Percentiles rank a stretch among this genome's conserved stretches.
These are phyloP conservation scores for Boehmeria nivea DNA, from an alignment of 306 rosid genomes.

Conservation along the genomic window DNA sequence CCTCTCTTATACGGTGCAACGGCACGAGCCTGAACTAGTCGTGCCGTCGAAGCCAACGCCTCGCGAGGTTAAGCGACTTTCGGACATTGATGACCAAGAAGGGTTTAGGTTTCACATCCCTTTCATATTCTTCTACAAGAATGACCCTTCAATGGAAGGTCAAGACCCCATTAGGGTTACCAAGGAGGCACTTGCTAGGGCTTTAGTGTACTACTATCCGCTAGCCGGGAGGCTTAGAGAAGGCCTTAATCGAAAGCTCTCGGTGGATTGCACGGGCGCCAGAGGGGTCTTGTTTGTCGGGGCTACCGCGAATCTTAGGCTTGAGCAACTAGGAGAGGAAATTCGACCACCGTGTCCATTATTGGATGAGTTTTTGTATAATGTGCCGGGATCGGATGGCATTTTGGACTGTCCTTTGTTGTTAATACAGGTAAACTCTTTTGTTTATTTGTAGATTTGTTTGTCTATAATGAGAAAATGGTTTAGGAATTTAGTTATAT, in stretches of 20 bases:
- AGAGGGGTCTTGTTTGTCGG: conserved; percentile 28
- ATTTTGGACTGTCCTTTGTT: conserved; percentile 16
- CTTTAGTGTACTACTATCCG: conserved; percentile 32
- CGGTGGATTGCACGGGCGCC: conserved; percentile 27
- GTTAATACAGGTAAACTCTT: conserved; percentile 12
- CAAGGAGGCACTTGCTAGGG: conserved; percentile 14
- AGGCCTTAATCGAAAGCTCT: conserved; percentile 14
- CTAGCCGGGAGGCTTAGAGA: conserved; percentile 33
- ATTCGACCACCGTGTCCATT: conserved; percentile 24
- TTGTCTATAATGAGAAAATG: no score
- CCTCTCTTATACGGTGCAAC: background rate
- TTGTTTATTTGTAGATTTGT: background rate
- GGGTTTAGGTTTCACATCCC: conserved; percentile 7
- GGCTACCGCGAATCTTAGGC: conserved; percentile 12
- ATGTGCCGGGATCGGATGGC: conserved; percentile 9
- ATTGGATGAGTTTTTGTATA: conserved; percentile 20
- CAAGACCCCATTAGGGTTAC: conserved; percentile 10
- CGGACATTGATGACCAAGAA: conserved; percentile 31
- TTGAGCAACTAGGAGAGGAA: conserved; percentile 12
- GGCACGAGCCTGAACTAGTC: conserved; percentile 14
- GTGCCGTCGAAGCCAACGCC: conserved; percentile 21
- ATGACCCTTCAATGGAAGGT: background rate
- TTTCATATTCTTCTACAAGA: conserved; percentile 8
- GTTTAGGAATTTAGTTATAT: no score
- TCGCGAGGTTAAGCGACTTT: conserved; percentile 14